Evolutionary conservation across 768 basidiomycete genomes (phyloP), one percentile per base, ranked within the genome.

Genomic region (Agrocybe praecox): DNA sequence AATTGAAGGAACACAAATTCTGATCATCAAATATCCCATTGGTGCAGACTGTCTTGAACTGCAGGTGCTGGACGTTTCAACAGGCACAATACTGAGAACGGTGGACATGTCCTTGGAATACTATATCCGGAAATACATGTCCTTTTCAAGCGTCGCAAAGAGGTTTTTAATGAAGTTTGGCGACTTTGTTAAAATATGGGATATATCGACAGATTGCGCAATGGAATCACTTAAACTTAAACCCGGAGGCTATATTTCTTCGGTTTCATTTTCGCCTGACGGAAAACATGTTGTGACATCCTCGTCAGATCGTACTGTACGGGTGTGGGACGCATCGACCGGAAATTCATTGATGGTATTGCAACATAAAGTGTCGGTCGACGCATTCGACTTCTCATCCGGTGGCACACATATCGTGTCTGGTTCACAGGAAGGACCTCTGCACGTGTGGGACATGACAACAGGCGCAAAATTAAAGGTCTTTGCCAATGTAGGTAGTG

Each of bases 371-470:
- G 6, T 14, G 14, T 1, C 8, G 7, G 45, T 57, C 19, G 18
- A 2, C 3, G 49, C 53, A n/a, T 40, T 61, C 29, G 55, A 58
- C 10, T 60, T 67, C 29, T 65, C 62, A 6, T 46, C 45, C 12
- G 56, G 66, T 51, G 65, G 58, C 21, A 61, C 11, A 2, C 46
- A 43, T 2, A 59, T 66, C 45, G 59, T 55, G 5, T 64, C 65
- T 23, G 60, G 58, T 6, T 61, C 60, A 1, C 4, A 26, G 2
- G 61, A 63, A 44, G 2, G n/a, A 0, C 50, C 58, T 12, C 53
- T 65, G 15, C 43, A 56, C 7, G 50, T 68, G 4, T 65, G 67
- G 66, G 55, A 62, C 57, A 57, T 52, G 21, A 19, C 36, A 17
- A 60, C 49, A 3, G 59, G 56, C 8, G 40, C 24, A 14, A 21